These are phyloP conservation scores for Amylocarpus encephaloides DNA, from an alignment of 2,329 filamentous ascomycete species.

Conservation along the genomic window DNA sequence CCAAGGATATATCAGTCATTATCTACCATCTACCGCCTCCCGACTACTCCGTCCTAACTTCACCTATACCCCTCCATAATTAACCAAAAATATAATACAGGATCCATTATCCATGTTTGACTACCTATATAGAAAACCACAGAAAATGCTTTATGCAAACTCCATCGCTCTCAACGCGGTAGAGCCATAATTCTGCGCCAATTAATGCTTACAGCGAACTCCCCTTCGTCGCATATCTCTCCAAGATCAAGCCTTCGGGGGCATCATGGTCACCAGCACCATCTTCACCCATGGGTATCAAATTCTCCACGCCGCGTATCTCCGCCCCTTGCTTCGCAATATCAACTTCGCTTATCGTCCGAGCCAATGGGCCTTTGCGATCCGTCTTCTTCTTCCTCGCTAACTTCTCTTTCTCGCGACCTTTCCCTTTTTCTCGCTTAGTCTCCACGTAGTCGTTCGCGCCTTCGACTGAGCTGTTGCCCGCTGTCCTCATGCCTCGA, in stretches of 20 bases:
- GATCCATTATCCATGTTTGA: too few species aligned
- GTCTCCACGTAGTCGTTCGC: slow-evolving; percentile 6
- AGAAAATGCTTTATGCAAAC: too few species aligned
- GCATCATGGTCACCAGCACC: slow-evolving; percentile 3
- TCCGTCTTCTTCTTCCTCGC: slow-evolving; percentile 8
- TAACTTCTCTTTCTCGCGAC: slow-evolving; percentile 7
- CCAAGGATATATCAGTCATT: too few species aligned
- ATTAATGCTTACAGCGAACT: slow-evolving; percentile 23
- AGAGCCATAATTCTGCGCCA: too few species aligned
- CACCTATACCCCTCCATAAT: too few species aligned
- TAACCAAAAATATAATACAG: too few species aligned
- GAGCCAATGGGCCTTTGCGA: not conserved
- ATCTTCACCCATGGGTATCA: not conserved
- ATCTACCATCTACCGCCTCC: too few species aligned
- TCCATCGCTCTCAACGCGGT: too few species aligned
- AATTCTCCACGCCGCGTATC: slow-evolving; percentile 1
- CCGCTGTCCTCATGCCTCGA: slow-evolving; percentile 26
- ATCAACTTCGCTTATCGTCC: slow-evolving; percentile 19
- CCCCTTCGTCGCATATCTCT: slow-evolving; percentile 15
- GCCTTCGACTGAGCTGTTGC: slow-evolving; percentile 22
- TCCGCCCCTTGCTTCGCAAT: slow-evolving; percentile 7
- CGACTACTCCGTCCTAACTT: too few species aligned
- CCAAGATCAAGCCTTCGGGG: slow-evolving; percentile 9
- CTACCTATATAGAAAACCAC: too few species aligned
- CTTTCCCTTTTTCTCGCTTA: slow-evolving; percentile 13